Evolutionary conservation across 306 rosid genomes (phyloP).

Genomic region (Castanea crenata): DNA sequence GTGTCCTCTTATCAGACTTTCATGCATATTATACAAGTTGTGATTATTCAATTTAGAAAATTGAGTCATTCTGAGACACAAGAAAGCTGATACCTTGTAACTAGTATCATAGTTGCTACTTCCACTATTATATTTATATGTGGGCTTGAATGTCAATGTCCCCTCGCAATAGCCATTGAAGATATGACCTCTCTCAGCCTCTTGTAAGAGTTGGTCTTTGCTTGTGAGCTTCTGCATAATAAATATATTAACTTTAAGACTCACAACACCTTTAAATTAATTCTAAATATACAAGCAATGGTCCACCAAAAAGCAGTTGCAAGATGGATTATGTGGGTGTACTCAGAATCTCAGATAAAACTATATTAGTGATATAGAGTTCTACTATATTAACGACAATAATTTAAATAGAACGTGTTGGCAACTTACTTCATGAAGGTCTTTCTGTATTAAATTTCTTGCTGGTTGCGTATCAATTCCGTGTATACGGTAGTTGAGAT

Average conservation of each 20-base stretch:
- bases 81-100: constrained; percentile 43
- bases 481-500: constrained; percentile 69
- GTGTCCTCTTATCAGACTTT: not conserved
- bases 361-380: no score
- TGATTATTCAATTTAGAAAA: not conserved
- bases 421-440: constrained; percentile 45
- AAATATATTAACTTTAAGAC: not conserved
- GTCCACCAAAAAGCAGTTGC: no score
- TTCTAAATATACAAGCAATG: no score
- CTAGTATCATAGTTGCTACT: constrained; percentile 75
- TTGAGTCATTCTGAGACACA: not conserved
- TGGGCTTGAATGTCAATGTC: constrained; percentile 69
- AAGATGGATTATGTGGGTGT: no score
- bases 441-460: constrained; percentile 39
- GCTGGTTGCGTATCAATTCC: constrained; percentile 52
- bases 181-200: constrained; percentile 67
- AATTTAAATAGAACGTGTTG: not conserved
- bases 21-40: not conserved
- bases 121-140: constrained; percentile 72
- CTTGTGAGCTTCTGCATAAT: constrained; percentile 35
- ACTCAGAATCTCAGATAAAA: no score
- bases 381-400: no score
- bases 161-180: constrained; percentile 78
- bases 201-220: constrained; percentile 70
- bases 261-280: not conserved